Evolutionary conservation across 2,329 filamentous ascomycete genomes (phyloP).

Genomic region (Pestalotiopsis sp.): DNA sequence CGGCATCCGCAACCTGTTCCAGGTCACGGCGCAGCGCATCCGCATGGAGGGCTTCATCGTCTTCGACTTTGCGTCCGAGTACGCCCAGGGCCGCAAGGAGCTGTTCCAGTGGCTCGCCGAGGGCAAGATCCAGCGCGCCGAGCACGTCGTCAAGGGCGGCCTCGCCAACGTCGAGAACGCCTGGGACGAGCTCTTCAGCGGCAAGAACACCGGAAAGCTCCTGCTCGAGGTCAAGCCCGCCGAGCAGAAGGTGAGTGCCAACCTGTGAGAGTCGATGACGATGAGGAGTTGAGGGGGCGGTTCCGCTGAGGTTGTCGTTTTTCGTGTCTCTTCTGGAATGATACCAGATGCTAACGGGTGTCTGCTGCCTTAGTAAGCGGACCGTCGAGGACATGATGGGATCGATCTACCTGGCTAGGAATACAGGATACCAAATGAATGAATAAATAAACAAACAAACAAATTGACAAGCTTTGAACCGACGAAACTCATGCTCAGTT

Average conservation of each 20-base stretch:
- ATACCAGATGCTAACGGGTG: too few species aligned
- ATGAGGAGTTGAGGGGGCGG: not conserved
- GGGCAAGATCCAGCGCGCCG: slow-evolving; percentile 72
- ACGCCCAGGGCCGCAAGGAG: slow-evolving; percentile 59
- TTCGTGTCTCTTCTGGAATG: not conserved
- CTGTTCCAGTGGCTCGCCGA: slow-evolving; percentile 70
- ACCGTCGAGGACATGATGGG: too few species aligned
- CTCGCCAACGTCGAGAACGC: slow-evolving; percentile 65
- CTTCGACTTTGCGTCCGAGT: slow-evolving; percentile 66
- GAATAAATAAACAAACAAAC: too few species aligned
- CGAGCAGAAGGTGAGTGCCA: slow-evolving; percentile 25
- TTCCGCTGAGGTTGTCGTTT: not conserved
- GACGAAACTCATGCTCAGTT: too few species aligned
- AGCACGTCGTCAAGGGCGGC: slow-evolving; percentile 73
- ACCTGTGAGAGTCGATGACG: slow-evolving; percentile 22
- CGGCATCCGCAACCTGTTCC: slow-evolving; percentile 35
- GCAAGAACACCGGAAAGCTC: slow-evolving; percentile 71
- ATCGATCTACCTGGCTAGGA: too few species aligned
- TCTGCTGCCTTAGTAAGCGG: too few species aligned
- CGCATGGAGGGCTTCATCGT: slow-evolving; percentile 75
- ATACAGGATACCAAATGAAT: too few species aligned
- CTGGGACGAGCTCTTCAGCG: slow-evolving; percentile 66
- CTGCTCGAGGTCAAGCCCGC: slow-evolving; percentile 54
- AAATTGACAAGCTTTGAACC: too few species aligned
- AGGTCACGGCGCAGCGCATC: slow-evolving; percentile 46